Conservation (phyloP, 352 stramenopile genomes). For the Phytophthora brassicae region DNA sequence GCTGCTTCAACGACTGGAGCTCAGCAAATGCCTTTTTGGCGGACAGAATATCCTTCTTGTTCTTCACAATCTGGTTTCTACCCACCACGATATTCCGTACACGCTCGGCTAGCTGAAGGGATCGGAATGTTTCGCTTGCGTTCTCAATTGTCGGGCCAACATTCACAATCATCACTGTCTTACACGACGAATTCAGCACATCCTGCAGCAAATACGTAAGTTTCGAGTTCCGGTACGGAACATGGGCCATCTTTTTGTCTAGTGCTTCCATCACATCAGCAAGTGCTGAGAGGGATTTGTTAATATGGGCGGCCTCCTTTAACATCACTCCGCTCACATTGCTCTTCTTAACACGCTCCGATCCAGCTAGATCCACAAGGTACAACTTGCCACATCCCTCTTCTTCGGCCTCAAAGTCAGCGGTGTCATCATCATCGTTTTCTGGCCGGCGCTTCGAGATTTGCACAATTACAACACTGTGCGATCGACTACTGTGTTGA, state of each 20-base stretch:
- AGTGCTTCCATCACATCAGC: slow-evolving; percentile 93
- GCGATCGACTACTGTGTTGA: slow-evolving; percentile 89
- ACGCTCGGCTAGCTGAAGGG: slow-evolving; percentile 85
- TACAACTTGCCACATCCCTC: slow-evolving; percentile 88
- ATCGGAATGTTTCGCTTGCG: slow-evolving; percentile 85
- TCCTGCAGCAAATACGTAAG: slow-evolving; percentile 97
- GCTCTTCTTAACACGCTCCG: slow-evolving; percentile 91
- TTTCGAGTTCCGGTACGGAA: slow-evolving; percentile 98
- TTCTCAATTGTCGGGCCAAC: slow-evolving; percentile 84
- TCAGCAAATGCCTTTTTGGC: slow-evolving; percentile 94
- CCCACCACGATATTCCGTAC: slow-evolving; percentile 81
- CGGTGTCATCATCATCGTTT: slow-evolving; percentile 31
- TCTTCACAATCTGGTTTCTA: slow-evolving; percentile 80
- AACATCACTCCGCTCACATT: slow-evolving; percentile 86
- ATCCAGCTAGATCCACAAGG: slow-evolving; percentile 92
- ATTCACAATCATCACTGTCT: slow-evolving; percentile 95
- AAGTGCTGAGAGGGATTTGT: slow-evolving; percentile 91
- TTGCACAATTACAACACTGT: slow-evolving; percentile 92
- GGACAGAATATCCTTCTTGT: slow-evolving; percentile 86
- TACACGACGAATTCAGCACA: slow-evolving; percentile 87
- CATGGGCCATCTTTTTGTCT: slow-evolving; percentile 89
- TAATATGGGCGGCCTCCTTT: slow-evolving; percentile 80
- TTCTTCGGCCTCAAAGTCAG: slow-evolving; percentile 32
- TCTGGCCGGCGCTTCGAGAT: slow-evolving; percentile 61
- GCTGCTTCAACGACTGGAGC: slow-evolving; percentile 93